Conservation (phyloP, 768 basidiomycete species). For the Leccinum variicolor region DNA sequence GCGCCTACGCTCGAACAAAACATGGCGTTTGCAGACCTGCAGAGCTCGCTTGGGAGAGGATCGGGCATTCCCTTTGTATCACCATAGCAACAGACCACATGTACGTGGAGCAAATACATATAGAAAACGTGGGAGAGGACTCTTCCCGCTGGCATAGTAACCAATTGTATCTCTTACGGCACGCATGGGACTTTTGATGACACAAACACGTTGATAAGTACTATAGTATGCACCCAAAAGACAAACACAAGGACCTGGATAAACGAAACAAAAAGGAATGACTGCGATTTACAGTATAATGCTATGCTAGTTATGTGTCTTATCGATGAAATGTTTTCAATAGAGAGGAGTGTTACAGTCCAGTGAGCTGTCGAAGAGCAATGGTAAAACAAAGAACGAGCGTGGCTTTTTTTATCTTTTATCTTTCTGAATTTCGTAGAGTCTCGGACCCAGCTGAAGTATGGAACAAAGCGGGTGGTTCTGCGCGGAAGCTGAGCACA, state of each 20-base stretch:
- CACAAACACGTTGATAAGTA: constrained; percentile 7
- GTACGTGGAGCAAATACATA: neutral
- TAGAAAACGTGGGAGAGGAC: neutral
- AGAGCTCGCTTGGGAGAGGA: constrained; percentile 40
- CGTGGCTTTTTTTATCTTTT: constrained; percentile 23
- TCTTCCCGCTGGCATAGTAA: constrained; percentile 3
- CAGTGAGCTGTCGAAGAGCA: constrained; percentile 17
- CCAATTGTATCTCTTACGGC: constrained; percentile 12
- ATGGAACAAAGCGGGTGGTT: neutral
- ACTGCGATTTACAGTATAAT: constrained; percentile 26
- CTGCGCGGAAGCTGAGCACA: constrained; percentile 20
- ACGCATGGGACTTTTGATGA: constrained; percentile 5
- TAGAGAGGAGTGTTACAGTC: constrained; percentile 29
- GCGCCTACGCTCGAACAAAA: constrained; percentile 79
- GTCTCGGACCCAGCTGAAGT: constrained; percentile 24
- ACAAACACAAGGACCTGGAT: constrained; percentile 12
- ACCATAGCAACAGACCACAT: constrained; percentile 1
- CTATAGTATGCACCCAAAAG: constrained; percentile 22
- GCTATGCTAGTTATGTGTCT: constrained; percentile 24
- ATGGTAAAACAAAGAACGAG: constrained; percentile 17
- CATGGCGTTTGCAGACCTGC: constrained; percentile 75
- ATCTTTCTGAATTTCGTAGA: constrained; percentile 21
- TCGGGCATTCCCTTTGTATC: constrained; percentile 25
- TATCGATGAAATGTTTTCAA: constrained; percentile 13
- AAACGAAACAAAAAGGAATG: constrained; percentile 27